Percentiles rank a stretch among this genome's conserved stretches.
These are phyloP conservation scores for Vigna unguiculata DNA, from an alignment of 306 rosid genomes.

Conservation along the genomic window DNA sequence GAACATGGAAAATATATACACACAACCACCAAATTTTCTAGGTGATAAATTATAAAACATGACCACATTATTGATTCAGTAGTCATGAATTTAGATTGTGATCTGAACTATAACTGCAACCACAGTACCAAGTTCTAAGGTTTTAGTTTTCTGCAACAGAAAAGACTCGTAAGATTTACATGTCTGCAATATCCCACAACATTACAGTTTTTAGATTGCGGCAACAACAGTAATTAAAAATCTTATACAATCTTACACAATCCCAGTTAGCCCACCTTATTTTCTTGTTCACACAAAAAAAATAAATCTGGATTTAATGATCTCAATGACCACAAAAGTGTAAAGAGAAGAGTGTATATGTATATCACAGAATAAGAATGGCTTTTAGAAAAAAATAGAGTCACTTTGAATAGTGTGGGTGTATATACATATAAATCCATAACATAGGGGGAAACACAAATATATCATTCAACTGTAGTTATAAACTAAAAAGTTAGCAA, in stretches of 20 bases:
- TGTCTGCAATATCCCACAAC: neutral
- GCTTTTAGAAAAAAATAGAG: neutral
- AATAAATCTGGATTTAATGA: neutral
- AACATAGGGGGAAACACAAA: neutral
- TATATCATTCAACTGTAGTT: neutral
- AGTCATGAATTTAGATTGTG: neutral
- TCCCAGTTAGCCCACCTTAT: conserved; percentile 15
- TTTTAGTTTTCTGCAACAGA: neutral
- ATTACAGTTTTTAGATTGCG: neutral
- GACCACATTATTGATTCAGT: neutral
- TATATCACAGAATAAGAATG: neutral
- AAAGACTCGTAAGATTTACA: neutral
- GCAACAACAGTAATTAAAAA: neutral
- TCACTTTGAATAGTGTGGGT: neutral
- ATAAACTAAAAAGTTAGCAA: neutral
- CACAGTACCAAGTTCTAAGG: neutral
- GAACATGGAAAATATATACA: conserved; percentile 1
- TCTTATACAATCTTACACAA: neutral
- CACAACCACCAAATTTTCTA: neutral
- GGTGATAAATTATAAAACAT: neutral
- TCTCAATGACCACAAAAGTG: neutral
- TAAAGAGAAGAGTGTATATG: neutral
- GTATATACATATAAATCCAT: conserved; percentile 6
- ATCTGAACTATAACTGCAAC: neutral
- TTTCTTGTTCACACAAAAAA: neutral